Evolutionary conservation across 768 basidiomycete species (phyloP).

Genomic region (Suillus decipiens): DNA sequence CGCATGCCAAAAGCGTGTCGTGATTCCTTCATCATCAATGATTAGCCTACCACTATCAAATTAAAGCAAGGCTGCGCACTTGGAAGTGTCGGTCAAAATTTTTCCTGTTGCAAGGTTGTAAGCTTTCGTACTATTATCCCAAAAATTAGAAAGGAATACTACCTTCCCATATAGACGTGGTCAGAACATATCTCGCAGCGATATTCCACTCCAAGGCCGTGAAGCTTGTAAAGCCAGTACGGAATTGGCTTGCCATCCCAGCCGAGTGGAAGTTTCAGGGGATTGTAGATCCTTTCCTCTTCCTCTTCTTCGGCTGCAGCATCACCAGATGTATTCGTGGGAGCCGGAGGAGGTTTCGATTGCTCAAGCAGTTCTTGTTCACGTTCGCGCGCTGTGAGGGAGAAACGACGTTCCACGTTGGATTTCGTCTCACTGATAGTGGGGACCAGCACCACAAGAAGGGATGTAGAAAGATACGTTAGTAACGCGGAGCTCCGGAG

Average conservation of each 20-base stretch:
- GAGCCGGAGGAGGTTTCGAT: conserved; percentile 47
- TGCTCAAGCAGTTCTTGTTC: conserved; percentile 90
- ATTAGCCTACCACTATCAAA: conserved; percentile 19
- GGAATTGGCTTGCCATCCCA: conserved; percentile 99
- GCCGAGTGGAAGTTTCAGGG: conserved; percentile 92
- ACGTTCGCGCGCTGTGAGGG: conserved; percentile 95
- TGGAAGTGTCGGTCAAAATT: conserved; percentile 97
- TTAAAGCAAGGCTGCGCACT: conserved; percentile 37
- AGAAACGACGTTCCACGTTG: conserved; percentile 95
- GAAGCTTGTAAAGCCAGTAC: conserved; percentile 97
- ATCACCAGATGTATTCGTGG: conserved; percentile 46
- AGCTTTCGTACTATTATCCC: conserved; percentile 13
- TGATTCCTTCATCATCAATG: conserved; percentile 62
- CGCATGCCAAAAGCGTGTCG: conserved; percentile 98
- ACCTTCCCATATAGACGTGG: conserved; percentile 96
- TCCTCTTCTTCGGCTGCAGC: conserved; percentile 86
- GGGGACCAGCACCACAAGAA: conserved; percentile 63
- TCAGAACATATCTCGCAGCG: conserved; percentile 97
- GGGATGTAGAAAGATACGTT: conserved; percentile 66
- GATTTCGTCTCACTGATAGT: conserved; percentile 88
- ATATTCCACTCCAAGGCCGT: conserved; percentile 98
- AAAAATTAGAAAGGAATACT: conserved; percentile 11
- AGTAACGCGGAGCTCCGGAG: conserved; percentile 67
- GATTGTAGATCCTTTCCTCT: conserved; percentile 97
- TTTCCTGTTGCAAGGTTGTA: conserved; percentile 56